A percentile compares a stretch with the other conserved stretches of the same genome.
phyloP scores from a whole-genome alignment of 1,139 yeast genomes.

The Kluyveromyces sp. region DNA sequence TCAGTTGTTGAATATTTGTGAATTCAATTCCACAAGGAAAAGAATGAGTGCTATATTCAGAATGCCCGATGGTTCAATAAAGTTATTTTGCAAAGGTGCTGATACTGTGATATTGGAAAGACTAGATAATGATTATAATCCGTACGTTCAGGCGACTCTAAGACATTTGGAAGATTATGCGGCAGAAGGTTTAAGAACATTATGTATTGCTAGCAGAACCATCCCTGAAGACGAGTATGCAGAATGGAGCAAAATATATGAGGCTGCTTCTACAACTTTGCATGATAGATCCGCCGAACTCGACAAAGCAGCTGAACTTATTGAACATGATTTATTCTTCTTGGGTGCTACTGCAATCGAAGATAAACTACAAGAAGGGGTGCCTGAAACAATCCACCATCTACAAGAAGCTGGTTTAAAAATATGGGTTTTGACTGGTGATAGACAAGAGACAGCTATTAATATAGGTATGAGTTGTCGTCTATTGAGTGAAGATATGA shows the following conservation, averaged over 20 bases:
- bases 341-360: conserved; percentile 98
- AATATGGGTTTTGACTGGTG: conserved; percentile 97
- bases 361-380: conserved; percentile 96
- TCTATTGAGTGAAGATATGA: conserved; percentile 92
- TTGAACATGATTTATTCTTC: conserved; percentile 71
- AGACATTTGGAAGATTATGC: conserved; percentile 95
- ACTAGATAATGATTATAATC: conserved; percentile 60
- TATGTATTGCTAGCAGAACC: conserved; percentile 84
- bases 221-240: conserved; percentile 72
- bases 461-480: conserved; percentile 98
- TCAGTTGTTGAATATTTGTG: conserved; percentile 84
- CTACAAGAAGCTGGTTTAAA: conserved; percentile 94
- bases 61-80: conserved; percentile 87
- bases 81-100: conserved; percentile 94
- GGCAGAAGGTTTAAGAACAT: conserved; percentile 87
- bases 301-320: conserved; percentile 77
- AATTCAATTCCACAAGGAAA: conserved; percentile 93
- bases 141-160: conserved; percentile 72
- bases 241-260: conserved; percentile 52
- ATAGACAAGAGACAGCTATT: conserved; percentile 97
- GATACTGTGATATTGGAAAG: conserved; percentile 93
- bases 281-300: conserved; percentile 66
- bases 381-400: conserved; percentile 92
- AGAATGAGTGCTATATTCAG: conserved; percentile 95
- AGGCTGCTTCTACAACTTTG: conserved; percentile 76